Base-by-base conservation (phyloP, 306 rosid genomes). In the Styphnolobium japonicum region DNA sequence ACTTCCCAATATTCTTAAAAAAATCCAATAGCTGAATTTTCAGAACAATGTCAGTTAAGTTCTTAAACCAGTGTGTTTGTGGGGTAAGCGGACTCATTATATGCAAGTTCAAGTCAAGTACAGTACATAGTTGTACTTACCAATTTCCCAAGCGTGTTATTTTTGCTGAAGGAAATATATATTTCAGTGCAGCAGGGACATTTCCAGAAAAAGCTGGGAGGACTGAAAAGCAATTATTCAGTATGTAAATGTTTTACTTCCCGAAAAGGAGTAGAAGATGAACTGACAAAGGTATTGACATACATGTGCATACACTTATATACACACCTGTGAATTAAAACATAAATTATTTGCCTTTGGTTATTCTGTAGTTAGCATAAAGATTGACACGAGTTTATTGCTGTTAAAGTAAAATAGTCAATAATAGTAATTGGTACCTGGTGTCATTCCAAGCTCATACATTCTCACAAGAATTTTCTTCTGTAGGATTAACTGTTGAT, bases 161-260 rank as follows among this genome's bases (percentile, higher is more conserved):
- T 84, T 89, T 94, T 71, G 98, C 98, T 40, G 90, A 89, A 71
- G 98, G 97, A 79, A 85, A 90, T 87, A 56, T 84, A 62, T 75
- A 61, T 71, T 86, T 92, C 67, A 92, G 86, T 6, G 91, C 88
- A 15, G 93, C 98, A 64, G 97, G 98, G 83, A 94, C 91, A 77
- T 90, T 94, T 67, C 98, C 98, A 48, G 98, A 94, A 83, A 94
- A 92, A 57, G 94, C 97, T 19, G 98, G 98, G 75, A 92, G 96
- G 80, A 94, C 97, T 94, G 92, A 75, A 77, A 77, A 76, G n/a
- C 70, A 83, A 71, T 49, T 80, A 77, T 39, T 61, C 69, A 72
- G 64, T 51, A 39, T 42, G 51, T 18, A 70, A 22, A 68, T 25
- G 6, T 66, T 53, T 51, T 56, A 80, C 22, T 29, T 42, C 37